Base-by-base conservation (phyloP, 345 rosid species). In the Punica granatum region DNA sequence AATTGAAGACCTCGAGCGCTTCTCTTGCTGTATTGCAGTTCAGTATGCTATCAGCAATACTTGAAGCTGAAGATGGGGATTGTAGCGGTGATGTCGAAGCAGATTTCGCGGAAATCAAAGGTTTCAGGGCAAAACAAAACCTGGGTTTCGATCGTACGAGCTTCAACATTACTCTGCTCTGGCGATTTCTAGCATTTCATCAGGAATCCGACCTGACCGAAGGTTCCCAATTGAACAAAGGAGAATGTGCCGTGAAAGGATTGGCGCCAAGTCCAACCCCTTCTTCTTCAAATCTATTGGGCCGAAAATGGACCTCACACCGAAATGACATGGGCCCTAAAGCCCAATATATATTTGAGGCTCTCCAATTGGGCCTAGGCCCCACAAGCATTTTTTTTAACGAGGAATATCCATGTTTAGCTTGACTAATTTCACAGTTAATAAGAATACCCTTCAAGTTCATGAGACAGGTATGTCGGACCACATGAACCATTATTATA, bases 1-100 rank as follows among this genome's bases (percentile, higher is more conserved):
- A 80, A 18, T 70, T 48, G 78, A 82, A 82, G 44, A 82, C 51
- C 14, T 56, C 48, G 36, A 83, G 74, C 14, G 88, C 90, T 68
- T 80, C 73, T 54, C 74, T 64, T 6, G 90, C 64, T 26, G 81
- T 72, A 64, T 67, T 69, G 76, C 83, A 75, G 62, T 72, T 70
- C 63, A 86, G 77, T 53, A 82, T 79, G 41, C 80, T 62, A 56
- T 75, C 58, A 3, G 79, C 72, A 46, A 83, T 73, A 74, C 73
- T 73, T 31, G 77, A 76, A 43, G 71, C 33, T 32, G 49, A 66
- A 31, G 60, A 31, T 7, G 28, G 28, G 11, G 43, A 34, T 1
- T 37, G 13, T 19, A 15, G n/a, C 15, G 33, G 9, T 32, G 42
- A 8, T 28, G 21, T 66, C 25, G 66, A 56, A 7, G 25, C 19